Evolutionary conservation across 129 eudicot species (phyloP).

Genomic region (Daucus carota): DH1_v3.0 NC_030385.2:11367001-11367500

Average conservation of each 20-base stretch:
- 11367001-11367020: conserved; percentile 15
- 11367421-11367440: conserved; percentile 66
- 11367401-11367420: conserved; percentile 83
- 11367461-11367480: background rate
- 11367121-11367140: background rate
- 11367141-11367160: conserved; percentile 29
- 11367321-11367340: conserved; percentile 91
- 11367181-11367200: conserved; percentile 15
- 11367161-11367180: conserved; percentile 30
- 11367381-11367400: conserved; percentile 67
- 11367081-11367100: conserved; percentile 17
- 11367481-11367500: background rate
- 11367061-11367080: conserved; percentile 17
- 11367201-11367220: background rate
- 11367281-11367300: background rate
- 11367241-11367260: background rate
- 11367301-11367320: background rate
- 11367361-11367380: conserved; percentile 99
- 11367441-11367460: conserved; percentile 28
- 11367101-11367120: conserved; percentile 15
- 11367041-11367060: conserved; percentile 15
- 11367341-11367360: conserved; percentile 92
- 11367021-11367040: conserved; percentile 22
- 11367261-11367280: background rate
- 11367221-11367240: background rate